These are phyloP conservation scores for Hypsizygus ulmarius DNA, from an alignment of 1,284 basidiomycete species.

Conservation along the genomic window DNA sequence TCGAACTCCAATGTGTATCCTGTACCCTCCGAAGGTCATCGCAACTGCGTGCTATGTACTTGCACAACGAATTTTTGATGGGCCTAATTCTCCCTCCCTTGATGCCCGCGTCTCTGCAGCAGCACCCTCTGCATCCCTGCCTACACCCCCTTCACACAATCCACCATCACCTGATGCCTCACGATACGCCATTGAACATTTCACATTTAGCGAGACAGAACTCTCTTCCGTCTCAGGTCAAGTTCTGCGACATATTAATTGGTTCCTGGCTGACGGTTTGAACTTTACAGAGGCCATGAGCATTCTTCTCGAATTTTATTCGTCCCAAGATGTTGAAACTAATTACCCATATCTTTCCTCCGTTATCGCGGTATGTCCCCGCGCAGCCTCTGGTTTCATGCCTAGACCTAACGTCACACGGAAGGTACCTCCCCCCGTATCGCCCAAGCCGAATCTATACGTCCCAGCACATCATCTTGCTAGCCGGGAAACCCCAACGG, in stretches of 20 bases:
- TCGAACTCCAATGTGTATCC: constrained; percentile 71
- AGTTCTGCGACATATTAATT: constrained; percentile 13
- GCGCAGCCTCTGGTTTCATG: constrained; percentile 4
- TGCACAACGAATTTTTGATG: constrained; percentile 67
- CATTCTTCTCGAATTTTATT: constrained; percentile 73
- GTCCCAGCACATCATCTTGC: constrained; percentile 27
- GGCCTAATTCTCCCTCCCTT: constrained; percentile 66
- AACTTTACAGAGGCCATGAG: constrained; percentile 52
- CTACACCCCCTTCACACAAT: constrained; percentile 73
- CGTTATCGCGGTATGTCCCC: constrained; percentile 51
- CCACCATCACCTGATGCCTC: constrained; percentile 67
- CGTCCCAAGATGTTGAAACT: constrained; percentile 51
- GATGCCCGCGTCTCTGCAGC: constrained; percentile 65
- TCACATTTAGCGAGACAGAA: constrained; percentile 58
- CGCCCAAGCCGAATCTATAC: constrained; percentile 21
- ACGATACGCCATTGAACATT: constrained; percentile 64
- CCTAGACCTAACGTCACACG: constrained; percentile 4
- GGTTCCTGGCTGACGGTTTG: constrained; percentile 11
- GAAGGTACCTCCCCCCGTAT: constrained; percentile 48
- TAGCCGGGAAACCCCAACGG: constrained; percentile 20
- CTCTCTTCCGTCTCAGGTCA: constrained; percentile 58
- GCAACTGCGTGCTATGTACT: constrained; percentile 74
- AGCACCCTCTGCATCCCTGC: constrained; percentile 61
- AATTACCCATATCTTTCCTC: constrained; percentile 49
- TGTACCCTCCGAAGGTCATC: constrained; percentile 64